Percentiles rank a stretch among this genome's conserved stretches.
Evolutionary conservation across 2,329 filamentous ascomycete species (phyloP).

Genomic region (Aspergillus eucalypticola): DNA sequence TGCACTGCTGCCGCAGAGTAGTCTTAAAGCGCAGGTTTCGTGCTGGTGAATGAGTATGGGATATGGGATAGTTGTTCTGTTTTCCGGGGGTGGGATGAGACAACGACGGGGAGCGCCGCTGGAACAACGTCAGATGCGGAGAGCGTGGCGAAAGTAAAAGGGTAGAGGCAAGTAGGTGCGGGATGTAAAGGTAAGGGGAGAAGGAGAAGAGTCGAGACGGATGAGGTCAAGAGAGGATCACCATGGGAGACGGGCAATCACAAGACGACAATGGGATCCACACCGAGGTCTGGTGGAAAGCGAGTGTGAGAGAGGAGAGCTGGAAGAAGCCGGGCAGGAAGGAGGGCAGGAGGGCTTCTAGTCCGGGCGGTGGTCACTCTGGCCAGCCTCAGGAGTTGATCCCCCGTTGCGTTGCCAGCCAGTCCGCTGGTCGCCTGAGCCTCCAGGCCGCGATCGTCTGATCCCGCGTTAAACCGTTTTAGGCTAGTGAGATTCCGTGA

Average conservation of each 20-base stretch:
- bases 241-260: constrained; percentile 15
- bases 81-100: neutral
- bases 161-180: constrained; percentile 9
- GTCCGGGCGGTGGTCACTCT: neutral
- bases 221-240: constrained; percentile 15
- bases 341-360: constrained; percentile 15
- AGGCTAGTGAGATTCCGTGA: constrained; percentile 8
- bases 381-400: too few relatives aligned
- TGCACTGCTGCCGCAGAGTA: constrained; percentile 7
- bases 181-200: constrained; percentile 13
- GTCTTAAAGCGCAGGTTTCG: neutral
- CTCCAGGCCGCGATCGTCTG: constrained; percentile 14
- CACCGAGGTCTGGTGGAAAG: constrained; percentile 4
- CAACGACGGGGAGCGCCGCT: neutral
- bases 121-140: constrained; percentile 21
- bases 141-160: constrained; percentile 11
- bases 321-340: constrained; percentile 10
- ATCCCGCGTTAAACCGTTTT: constrained; percentile 1
- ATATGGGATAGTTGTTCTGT: neutral
- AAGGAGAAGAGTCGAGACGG: constrained; percentile 3
- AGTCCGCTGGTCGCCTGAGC: constrained; percentile 19
- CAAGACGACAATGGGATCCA: constrained; percentile 7
- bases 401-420: too few relatives aligned
- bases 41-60: neutral
- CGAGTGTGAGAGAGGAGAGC: neutral